Evolutionary conservation across 148 eudicot species (phyloP).

Genomic region (Drosera capensis): DNA sequence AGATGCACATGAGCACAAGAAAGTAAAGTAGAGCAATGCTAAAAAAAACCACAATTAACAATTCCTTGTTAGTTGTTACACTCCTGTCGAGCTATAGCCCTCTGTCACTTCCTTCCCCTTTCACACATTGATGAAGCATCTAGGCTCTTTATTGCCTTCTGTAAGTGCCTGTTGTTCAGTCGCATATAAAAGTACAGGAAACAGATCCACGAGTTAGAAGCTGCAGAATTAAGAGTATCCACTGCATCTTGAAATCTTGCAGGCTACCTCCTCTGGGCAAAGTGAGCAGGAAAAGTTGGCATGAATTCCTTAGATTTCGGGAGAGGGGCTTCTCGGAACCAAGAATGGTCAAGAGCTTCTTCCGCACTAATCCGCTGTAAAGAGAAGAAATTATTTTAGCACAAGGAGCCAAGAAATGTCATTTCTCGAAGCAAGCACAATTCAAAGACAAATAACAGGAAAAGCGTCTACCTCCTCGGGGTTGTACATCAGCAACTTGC

Average conservation of each 20-base stretch:
- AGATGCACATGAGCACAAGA: conserved; percentile 6
- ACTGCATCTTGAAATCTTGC: not conserved
- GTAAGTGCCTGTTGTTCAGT: not conserved
- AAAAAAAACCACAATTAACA: not conserved
- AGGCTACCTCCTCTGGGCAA: conserved; percentile 10
- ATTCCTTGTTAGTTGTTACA: not conserved
- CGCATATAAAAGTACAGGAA: not conserved
- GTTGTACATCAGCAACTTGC: conserved; percentile 36
- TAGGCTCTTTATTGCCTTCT: not conserved
- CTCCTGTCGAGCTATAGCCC: not conserved
- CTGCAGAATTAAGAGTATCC: not conserved
- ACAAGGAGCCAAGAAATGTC: not conserved
- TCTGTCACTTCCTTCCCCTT: not conserved
- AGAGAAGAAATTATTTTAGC: not conserved
- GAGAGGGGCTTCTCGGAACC: conserved; percentile 37
- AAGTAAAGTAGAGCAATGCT: conserved; percentile 4
- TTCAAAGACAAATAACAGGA: not conserved
- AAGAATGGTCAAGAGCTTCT: conserved; percentile 34
- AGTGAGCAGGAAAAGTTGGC: conserved; percentile 12
- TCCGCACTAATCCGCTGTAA: conserved; percentile 39
- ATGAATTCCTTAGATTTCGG: conserved; percentile 18
- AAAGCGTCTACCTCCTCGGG: conserved; percentile 30
- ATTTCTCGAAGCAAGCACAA: not conserved
- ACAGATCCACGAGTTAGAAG: not conserved
- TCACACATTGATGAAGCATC: not conserved